phyloP scores from a whole-genome alignment of 2,329 filamentous ascomycete species.

The Claviceps pazoutovae region DNA sequence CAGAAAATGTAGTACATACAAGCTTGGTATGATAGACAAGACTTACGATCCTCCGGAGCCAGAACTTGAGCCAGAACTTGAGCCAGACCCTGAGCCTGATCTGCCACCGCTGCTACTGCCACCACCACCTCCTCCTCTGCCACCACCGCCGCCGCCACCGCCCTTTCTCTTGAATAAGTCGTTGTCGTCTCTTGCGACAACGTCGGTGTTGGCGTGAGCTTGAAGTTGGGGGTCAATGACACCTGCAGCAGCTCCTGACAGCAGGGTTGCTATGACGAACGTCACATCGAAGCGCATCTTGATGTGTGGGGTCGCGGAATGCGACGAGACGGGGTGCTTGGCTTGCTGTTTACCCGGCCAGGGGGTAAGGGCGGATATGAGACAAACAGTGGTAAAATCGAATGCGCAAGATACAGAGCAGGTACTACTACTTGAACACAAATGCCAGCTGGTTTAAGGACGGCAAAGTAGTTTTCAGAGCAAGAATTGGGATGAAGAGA shows the following conservation, averaged over 20 bases:
- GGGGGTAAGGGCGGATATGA: neutral
- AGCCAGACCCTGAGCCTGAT: conserved; percentile 3
- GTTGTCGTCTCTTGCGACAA: conserved; percentile 17
- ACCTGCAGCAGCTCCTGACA: conserved; percentile 5
- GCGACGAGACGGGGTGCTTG: neutral
- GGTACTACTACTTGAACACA: too few relatives aligned
- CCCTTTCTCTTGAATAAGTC: conserved; percentile 48
- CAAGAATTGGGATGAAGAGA: too few relatives aligned
- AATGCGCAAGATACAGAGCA: too few relatives aligned
- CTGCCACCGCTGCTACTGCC: conserved; percentile 12
- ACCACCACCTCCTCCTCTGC: conserved; percentile 25
- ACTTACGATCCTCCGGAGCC: conserved; percentile 7
- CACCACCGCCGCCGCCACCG: conserved; percentile 38
- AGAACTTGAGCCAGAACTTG: conserved; percentile 7
- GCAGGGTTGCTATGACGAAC: conserved; percentile 2
- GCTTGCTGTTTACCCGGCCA: neutral
- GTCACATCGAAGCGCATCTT: conserved; percentile 8
- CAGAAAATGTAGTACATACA: neutral
- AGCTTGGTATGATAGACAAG: too few relatives aligned
- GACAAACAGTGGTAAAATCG: neutral
- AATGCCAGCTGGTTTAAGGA: too few relatives aligned
- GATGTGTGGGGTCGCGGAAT: neutral
- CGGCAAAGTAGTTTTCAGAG: too few relatives aligned
- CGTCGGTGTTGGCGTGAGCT: conserved; percentile 13
- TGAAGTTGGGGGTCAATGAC: conserved; percentile 7